A percentile compares a stretch with the other conserved stretches of the same genome.
Evolutionary conservation across 805 yeast species (phyloP).

Genomic region (Saturnispora besseyi): DNA sequence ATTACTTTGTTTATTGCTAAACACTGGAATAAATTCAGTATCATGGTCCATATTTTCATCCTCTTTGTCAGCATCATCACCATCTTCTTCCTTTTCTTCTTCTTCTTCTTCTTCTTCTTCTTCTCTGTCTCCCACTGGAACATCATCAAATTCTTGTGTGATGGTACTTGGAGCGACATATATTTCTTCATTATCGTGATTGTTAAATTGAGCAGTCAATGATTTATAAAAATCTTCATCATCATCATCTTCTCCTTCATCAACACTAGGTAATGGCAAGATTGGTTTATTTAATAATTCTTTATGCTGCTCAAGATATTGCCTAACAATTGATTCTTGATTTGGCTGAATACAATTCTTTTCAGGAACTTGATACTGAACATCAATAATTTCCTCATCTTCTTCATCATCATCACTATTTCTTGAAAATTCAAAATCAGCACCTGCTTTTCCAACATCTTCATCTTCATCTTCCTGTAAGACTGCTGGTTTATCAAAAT

Average conservation of each 20-base stretch:
- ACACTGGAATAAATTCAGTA: constrained; percentile 49
- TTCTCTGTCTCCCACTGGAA: constrained; percentile 12
- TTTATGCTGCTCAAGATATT: constrained; percentile 16
- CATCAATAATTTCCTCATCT: constrained; percentile 23
- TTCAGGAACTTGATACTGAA: constrained; percentile 19
- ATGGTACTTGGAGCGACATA: background rate
- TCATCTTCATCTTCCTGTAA: constrained; percentile 27
- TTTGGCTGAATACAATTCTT: constrained; percentile 18
- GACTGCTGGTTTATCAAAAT: constrained; percentile 45
- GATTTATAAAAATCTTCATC: constrained; percentile 18
- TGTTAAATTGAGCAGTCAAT: constrained; percentile 22
- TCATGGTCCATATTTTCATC: constrained; percentile 21
- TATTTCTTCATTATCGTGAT: constrained; percentile 17
- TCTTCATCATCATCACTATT: constrained; percentile 4
- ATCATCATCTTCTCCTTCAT: constrained; percentile 14
- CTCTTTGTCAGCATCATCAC: constrained; percentile 1
- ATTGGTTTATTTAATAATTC: constrained; percentile 11
- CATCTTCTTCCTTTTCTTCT: too few species aligned
- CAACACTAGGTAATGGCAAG: background rate
- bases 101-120: too few species aligned
- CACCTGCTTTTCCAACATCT: constrained; percentile 29
- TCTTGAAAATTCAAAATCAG: constrained; percentile 36
- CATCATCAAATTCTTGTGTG: constrained; percentile 6
- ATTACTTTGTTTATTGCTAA: too few species aligned
- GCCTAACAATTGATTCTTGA: constrained; percentile 18